phyloP scores from a whole-genome alignment of 75 land plant species.

The Sequoia sempervirens region DNA sequence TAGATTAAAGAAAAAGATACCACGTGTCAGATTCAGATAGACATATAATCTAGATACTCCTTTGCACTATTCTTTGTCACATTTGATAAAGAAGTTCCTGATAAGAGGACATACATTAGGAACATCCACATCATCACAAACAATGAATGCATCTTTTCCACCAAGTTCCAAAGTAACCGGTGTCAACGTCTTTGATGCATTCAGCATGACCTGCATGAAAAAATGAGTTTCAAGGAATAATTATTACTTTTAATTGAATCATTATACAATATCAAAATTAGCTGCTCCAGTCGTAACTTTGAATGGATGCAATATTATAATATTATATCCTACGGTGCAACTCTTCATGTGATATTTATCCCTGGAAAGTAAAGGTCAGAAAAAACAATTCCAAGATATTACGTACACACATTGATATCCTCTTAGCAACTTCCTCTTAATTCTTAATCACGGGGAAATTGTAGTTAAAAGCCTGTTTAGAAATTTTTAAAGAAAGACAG shows the following conservation, averaged over 20 bases:
- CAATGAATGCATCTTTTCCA: conserved; percentile 95
- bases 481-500: not conserved
- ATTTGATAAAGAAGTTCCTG: not conserved
- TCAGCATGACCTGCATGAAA: conserved; percentile 69
- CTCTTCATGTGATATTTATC: not conserved
- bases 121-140: conserved; percentile 89
- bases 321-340: not conserved
- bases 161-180: conserved; percentile 91
- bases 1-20: not conserved
- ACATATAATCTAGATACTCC: not conserved
- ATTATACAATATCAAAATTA: not conserved
- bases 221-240: not conserved
- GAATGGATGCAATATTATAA: not conserved
- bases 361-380: not conserved
- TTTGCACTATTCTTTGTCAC: not conserved
- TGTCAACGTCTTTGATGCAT: conserved; percentile 74
- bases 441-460: not conserved
- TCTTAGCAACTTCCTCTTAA: not conserved
- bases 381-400: not conserved
- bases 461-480: not conserved
- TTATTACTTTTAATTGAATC: not conserved
- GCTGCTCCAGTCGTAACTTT: not conserved
- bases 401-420: not conserved
- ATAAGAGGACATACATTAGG: conserved; percentile 45
- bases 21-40: not conserved